Percentiles rank a stretch among this genome's conserved stretches.
These are phyloP conservation scores for Syzygium malaccense DNA, from an alignment of 441 rosid genomes.

Conservation along the genomic window DNA sequence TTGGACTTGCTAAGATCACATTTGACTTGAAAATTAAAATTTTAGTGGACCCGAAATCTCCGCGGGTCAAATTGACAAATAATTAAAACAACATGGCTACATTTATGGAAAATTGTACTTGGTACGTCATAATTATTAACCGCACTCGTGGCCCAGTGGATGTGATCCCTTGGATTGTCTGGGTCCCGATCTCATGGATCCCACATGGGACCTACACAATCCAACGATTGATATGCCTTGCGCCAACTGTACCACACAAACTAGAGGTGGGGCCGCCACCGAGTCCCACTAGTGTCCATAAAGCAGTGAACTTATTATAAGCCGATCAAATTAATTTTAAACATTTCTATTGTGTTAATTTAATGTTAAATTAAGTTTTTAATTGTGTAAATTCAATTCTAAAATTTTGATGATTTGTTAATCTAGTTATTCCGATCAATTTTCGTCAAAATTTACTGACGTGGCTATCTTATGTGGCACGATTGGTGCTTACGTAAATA, in stretches of 20 bases:
- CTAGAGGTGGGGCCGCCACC: not conserved
- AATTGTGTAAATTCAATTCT: not conserved
- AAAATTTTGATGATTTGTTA: not conserved
- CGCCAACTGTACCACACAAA: not conserved
- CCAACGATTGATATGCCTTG: not conserved
- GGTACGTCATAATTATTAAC: not conserved
- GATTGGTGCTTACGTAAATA: accelerated
- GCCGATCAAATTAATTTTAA: accelerated
- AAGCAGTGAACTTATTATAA: not conserved
- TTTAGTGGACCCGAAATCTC: not conserved
- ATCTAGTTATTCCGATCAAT: not conserved
- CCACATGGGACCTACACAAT: not conserved
- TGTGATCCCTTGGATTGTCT: not conserved
- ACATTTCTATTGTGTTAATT: accelerated
- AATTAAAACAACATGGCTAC: too few species aligned
- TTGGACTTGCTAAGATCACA: not conserved
- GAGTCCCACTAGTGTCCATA: not conserved
- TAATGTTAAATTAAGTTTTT: not conserved
- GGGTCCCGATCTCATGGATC: not conserved
- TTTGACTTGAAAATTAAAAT: not conserved
- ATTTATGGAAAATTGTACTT: not conserved
- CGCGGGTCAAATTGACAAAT: not conserved
- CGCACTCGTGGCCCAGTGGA: not conserved
- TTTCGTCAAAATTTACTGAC: too few species aligned
- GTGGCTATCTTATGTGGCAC: too few species aligned